These are phyloP conservation scores for Barnettozyma siamensis DNA, from an alignment of 805 yeast species.

Conservation along the genomic window DNA sequence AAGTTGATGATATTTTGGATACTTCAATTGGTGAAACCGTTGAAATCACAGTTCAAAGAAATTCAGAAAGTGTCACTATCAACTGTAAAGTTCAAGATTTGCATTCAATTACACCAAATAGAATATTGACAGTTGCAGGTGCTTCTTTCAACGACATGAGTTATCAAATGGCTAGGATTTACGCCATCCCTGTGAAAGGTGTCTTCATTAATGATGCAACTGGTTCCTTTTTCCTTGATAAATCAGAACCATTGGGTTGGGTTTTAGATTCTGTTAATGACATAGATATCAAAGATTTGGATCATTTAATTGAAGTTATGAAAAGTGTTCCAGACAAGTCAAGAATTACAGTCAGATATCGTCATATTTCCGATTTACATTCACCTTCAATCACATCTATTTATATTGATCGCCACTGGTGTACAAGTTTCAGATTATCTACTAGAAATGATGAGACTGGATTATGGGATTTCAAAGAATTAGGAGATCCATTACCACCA, in stretches of 20 bases:
- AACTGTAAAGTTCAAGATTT: slow-evolving; percentile 62
- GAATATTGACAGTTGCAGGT: slow-evolving; percentile 79
- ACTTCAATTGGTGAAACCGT: slow-evolving; percentile 55
- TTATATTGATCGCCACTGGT: slow-evolving; percentile 83
- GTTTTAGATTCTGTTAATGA: slow-evolving; percentile 74
- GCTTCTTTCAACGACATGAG: slow-evolving; percentile 82
- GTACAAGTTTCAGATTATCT: slow-evolving; percentile 62
- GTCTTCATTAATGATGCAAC: slow-evolving; percentile 74
- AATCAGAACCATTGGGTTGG: slow-evolving; percentile 69
- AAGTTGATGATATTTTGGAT: slow-evolving; percentile 81
- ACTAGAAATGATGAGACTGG: slow-evolving; percentile 54
- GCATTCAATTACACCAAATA: slow-evolving; percentile 75
- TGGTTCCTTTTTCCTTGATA: slow-evolving; percentile 63
- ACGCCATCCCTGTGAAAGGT: slow-evolving; percentile 79
- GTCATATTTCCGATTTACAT: slow-evolving; percentile 78
- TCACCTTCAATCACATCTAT: slow-evolving; percentile 62
- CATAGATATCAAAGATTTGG: slow-evolving; percentile 65
- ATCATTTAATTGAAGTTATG: slow-evolving; percentile 74
- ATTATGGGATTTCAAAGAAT: slow-evolving; percentile 47
- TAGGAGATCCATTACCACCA: slow-evolving; percentile 55
- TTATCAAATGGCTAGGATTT: slow-evolving; percentile 83
- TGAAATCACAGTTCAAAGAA: slow-evolving; percentile 61
- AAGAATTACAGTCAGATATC: slow-evolving; percentile 62
- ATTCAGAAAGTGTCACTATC: slow-evolving; percentile 53
- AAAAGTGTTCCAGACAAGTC: slow-evolving; percentile 68